Evolutionary conservation across 1,139 yeast species (phyloP).

Genomic region (Suhomyces bokatorum): DNA sequence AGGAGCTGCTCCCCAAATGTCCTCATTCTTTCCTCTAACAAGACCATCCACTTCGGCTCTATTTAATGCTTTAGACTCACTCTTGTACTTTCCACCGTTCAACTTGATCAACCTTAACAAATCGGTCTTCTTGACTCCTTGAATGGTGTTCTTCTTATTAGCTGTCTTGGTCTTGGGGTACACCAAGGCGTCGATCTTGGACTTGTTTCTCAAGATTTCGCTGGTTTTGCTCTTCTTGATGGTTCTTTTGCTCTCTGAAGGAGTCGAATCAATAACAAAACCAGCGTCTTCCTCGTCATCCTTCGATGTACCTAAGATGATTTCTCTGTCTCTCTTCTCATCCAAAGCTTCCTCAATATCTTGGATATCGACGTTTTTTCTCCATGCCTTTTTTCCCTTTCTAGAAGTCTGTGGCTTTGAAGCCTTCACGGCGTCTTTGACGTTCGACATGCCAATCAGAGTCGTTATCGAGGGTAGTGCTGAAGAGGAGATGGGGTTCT

Average conservation of each 20-base stretch:
- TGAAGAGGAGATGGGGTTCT: background rate
- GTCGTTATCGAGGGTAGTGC: background rate
- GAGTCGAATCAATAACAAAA: constrained; percentile 62
- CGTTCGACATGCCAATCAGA: constrained; percentile 7
- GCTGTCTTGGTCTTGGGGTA: constrained; percentile 30
- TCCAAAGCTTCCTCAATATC: constrained; percentile 76
- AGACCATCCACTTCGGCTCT: constrained; percentile 65
- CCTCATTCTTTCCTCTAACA: constrained; percentile 51
- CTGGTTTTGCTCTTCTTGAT: constrained; percentile 60
- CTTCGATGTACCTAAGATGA: constrained; percentile 55
- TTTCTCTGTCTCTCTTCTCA: constrained; percentile 64
- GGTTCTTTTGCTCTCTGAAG: constrained; percentile 9
- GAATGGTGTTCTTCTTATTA: constrained; percentile 35
- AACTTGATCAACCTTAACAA: constrained; percentile 69
- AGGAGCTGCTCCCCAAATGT: constrained; percentile 63
- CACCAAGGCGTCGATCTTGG: constrained; percentile 71
- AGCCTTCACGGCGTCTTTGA: constrained; percentile 1
- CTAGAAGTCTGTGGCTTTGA: constrained; percentile 63
- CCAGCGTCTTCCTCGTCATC: constrained; percentile 44
- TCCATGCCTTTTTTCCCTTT: constrained; percentile 94
- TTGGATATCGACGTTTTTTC: constrained; percentile 85
- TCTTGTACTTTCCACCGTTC: constrained; percentile 70
- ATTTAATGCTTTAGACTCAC: constrained; percentile 51
- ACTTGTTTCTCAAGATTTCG: constrained; percentile 74
- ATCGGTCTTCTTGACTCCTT: constrained; percentile 70